Evolutionary conservation across 225 moss, liverwort and hornwort species (phyloP), one percentile per base, ranked within the genome.

Genomic region (Physcomitrellopsis africana): DNA sequence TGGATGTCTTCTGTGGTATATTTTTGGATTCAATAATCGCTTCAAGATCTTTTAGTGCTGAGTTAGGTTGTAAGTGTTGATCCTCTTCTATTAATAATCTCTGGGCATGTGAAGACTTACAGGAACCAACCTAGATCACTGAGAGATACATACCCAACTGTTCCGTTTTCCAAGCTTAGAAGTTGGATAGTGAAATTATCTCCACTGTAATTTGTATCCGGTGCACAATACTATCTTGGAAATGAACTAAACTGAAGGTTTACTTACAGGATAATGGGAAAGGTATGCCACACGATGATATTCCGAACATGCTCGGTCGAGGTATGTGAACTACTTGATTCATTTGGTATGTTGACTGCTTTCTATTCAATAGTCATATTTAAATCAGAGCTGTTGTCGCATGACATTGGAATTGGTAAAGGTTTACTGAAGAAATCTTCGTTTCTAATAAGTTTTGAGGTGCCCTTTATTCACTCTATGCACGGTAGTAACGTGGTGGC

Each of bases 211-310:
- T 41, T n/a, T 51, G 16, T 65, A n/a, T 13, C 60, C 32, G 44
- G 44, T 55, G 67, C 37, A 42, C 60, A 17, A 54, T 42, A 62
- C 16, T n/a, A 66, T 69, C 65, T 67, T 56, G 55, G 74, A 49
- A 56, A 60, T 56, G 59, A 82, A 65, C 53, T 29, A 3, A 24
- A 23, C 45, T 22, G 53, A 58, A 69, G 74, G 60, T 69, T 81
- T 65, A 44, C 26, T 79, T 54, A 9, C 89, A 97, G 94, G 96
- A 97, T 67, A 96, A 97, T 80, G 94, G 96, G 72, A 92, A 79
- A 85, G 96, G 96, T 27, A 97, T 97, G 96, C 63, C 92, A 68
- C 94, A 97, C 81, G 96, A 92, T 73, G 96, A 97, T 65, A 97
- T 97, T 83, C 96, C 96, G 63, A 83, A 97, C 77, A 94, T 97